Evolutionary conservation across 179 eudicot genomes (phyloP).

Genomic region (Nepenthes alata): DNA sequence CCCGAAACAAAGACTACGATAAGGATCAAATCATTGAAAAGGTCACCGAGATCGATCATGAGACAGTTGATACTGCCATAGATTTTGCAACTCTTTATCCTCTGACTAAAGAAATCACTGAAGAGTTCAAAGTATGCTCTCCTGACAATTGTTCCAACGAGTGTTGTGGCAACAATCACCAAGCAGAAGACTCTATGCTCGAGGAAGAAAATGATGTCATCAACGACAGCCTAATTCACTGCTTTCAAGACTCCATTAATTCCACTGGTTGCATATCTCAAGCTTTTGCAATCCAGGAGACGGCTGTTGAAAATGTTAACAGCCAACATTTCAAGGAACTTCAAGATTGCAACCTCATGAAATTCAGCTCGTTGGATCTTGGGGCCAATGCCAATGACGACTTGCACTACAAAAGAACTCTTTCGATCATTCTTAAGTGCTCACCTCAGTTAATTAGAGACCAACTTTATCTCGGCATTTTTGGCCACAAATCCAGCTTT

Average conservation of each 20-base stretch:
- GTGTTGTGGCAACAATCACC: conserved; percentile 22
- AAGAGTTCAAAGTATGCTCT: conserved; percentile 12
- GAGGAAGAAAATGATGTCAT: conserved; percentile 17
- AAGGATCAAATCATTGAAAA: conserved; percentile 7
- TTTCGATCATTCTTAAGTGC: conserved; percentile 36
- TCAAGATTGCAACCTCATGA: conserved; percentile 6
- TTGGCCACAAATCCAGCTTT: conserved; percentile 30
- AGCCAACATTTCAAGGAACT: conserved; percentile 4
- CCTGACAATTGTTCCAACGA: conserved; percentile 34
- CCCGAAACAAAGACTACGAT: conserved; percentile 7
- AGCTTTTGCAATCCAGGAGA: conserved; percentile 16
- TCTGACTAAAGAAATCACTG: conserved; percentile 7
- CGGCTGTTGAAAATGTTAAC: neutral
- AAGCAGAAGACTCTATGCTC: conserved; percentile 27
- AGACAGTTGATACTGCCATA: conserved; percentile 10
- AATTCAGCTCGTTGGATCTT: conserved; percentile 7
- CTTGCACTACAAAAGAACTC: conserved; percentile 27
- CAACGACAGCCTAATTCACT: conserved; percentile 21
- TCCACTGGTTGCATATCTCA: conserved; percentile 49
- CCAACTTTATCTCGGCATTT: conserved; percentile 15
- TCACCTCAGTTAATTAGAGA: conserved; percentile 26
- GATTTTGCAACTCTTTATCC: conserved; percentile 7
- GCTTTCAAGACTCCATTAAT: conserved; percentile 26
- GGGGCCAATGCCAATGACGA: neutral
- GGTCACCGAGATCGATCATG: conserved; percentile 12